These are phyloP conservation scores for Salix udensis DNA, from an alignment of 345 rosid species.

Conservation along the genomic window DNA sequence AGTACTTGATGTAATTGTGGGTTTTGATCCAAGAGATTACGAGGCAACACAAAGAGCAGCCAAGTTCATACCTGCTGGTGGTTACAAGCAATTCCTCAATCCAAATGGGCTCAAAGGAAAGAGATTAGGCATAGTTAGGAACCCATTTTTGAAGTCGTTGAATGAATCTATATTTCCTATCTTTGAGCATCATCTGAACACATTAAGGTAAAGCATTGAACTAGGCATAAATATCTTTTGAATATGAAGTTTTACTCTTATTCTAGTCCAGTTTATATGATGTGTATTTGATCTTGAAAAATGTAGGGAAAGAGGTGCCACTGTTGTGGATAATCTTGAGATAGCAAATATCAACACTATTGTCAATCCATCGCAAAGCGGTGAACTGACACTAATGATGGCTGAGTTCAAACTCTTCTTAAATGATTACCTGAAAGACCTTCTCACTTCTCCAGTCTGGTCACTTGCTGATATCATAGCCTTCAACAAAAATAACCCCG, in stretches of 20 bases:
- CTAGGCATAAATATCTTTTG: not conserved
- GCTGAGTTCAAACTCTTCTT: slow-evolving; percentile 59
- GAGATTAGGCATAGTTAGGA: slow-evolving; percentile 47
- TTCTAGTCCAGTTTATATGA: too few relatives aligned
- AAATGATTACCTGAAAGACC: slow-evolving; percentile 43
- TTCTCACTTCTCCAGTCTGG: slow-evolving; percentile 49
- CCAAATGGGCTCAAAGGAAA: slow-evolving; percentile 49
- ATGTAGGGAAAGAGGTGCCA: slow-evolving; percentile 46
- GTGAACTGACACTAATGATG: slow-evolving; percentile 32
- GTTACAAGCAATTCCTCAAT: slow-evolving; percentile 52
- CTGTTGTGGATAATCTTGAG: slow-evolving; percentile 39
- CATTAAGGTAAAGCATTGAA: slow-evolving; percentile 36
- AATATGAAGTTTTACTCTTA: too few relatives aligned
- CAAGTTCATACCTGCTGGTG: slow-evolving; percentile 43
- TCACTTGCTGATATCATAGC: slow-evolving; percentile 51
- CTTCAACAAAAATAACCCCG: slow-evolving; percentile 40
- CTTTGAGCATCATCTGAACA: slow-evolving; percentile 42
- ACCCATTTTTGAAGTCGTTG: slow-evolving; percentile 21
- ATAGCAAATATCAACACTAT: slow-evolving; percentile 35
- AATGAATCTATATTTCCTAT: not conserved
- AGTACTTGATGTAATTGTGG: slow-evolving; percentile 43
- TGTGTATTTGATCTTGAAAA: not conserved
- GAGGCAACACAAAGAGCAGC: slow-evolving; percentile 42
- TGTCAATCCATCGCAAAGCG: slow-evolving; percentile 16
- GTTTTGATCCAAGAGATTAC: slow-evolving; percentile 32